phyloP scores from a whole-genome alignment of 106 monocot species.

The Dendrobium officinale region DNA sequence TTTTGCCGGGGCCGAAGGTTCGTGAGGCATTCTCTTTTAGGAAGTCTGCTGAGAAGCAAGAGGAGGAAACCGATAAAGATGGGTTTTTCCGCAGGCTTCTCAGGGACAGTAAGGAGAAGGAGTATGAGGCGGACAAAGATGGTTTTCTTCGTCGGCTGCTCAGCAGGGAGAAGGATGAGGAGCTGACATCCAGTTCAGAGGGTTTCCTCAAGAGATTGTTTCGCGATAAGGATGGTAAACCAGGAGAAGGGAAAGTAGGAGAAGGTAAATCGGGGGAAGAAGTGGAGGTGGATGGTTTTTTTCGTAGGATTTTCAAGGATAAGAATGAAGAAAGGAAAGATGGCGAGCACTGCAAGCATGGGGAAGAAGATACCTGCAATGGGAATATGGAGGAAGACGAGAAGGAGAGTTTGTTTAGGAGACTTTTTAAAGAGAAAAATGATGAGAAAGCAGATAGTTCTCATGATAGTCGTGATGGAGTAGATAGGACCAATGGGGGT shows the following conservation, averaged over 20 bases:
- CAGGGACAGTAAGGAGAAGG: constrained; percentile 50
- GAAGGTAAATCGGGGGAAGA: constrained; percentile 63
- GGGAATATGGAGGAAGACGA: constrained; percentile 39
- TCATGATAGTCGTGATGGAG: constrained; percentile 28
- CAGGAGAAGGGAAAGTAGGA: constrained; percentile 23
- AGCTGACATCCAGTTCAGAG: constrained; percentile 43
- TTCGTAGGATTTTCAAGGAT: constrained; percentile 48
- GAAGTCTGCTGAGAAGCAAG: constrained; percentile 71
- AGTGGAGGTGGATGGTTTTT: constrained; percentile 48
- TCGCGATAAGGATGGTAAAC: constrained; percentile 67
- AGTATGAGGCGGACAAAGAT: constrained; percentile 30
- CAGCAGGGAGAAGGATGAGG: constrained; percentile 34
- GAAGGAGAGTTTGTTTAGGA: constrained; percentile 65
- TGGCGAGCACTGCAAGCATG: constrained; percentile 27
- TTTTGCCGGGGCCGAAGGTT: constrained; percentile 80
- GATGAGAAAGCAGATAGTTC: constrained; percentile 57
- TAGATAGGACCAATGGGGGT: constrained; percentile 25
- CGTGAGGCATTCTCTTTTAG: constrained; percentile 73
- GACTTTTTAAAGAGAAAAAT: constrained; percentile 79
- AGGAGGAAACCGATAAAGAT: constrained; percentile 47
- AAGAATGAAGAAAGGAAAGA: constrained; percentile 43
- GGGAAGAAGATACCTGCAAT: constrained; percentile 28
- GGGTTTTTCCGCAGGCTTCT: constrained; percentile 48
- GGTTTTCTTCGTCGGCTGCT: constrained; percentile 35
- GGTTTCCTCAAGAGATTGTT: constrained; percentile 68